A percentile compares a stretch with the other conserved stretches of the same genome.
These are phyloP conservation scores for Fusarium pseudocircinatum DNA, from an alignment of 2,329 filamentous ascomycete genomes.

Conservation along the genomic window DNA sequence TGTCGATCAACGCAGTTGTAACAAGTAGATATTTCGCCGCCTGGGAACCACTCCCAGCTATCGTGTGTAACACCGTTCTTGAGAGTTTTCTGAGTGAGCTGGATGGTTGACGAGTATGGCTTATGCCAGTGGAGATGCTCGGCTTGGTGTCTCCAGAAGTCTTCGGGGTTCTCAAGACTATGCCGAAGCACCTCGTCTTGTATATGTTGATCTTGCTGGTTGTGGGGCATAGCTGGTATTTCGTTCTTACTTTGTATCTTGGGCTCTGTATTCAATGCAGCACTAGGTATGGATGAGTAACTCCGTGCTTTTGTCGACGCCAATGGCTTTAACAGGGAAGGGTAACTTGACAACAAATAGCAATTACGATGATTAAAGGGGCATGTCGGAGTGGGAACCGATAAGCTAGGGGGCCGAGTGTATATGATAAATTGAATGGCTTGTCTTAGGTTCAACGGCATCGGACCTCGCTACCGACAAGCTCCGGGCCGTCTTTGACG, in stretches of 20 bases:
- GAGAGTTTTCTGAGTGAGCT: slow-evolving; percentile 69
- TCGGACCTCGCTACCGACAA: slow-evolving; percentile 19
- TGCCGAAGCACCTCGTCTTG: slow-evolving; percentile 62
- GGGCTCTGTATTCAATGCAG: not conserved
- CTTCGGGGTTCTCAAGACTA: slow-evolving; percentile 74
- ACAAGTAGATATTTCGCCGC: slow-evolving; percentile 87
- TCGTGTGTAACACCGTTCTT: slow-evolving; percentile 70
- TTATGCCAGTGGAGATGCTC: slow-evolving; percentile 83
- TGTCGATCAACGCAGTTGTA: slow-evolving; percentile 94
- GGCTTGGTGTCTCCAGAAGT: slow-evolving; percentile 81
- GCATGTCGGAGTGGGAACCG: slow-evolving; percentile 3
- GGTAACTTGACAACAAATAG: not conserved
- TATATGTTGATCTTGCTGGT: slow-evolving; percentile 39
- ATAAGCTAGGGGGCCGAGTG: slow-evolving; percentile 8
- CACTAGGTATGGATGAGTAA: not conserved
- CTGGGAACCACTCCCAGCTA: slow-evolving; percentile 91
- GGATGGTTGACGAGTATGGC: slow-evolving; percentile 71
- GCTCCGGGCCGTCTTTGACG: not conserved
- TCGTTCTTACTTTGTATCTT: not conserved
- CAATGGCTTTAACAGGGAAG: not conserved
- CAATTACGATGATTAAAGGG: not conserved
- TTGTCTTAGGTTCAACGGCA: slow-evolving; percentile 24
- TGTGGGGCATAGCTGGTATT: slow-evolving; percentile 23
- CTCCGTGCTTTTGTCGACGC: not conserved
- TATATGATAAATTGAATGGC: slow-evolving; percentile 12